These are phyloP conservation scores for Microcyclosporella mali DNA, from an alignment of 2,329 filamentous ascomycete species.

Conservation along the genomic window DNA sequence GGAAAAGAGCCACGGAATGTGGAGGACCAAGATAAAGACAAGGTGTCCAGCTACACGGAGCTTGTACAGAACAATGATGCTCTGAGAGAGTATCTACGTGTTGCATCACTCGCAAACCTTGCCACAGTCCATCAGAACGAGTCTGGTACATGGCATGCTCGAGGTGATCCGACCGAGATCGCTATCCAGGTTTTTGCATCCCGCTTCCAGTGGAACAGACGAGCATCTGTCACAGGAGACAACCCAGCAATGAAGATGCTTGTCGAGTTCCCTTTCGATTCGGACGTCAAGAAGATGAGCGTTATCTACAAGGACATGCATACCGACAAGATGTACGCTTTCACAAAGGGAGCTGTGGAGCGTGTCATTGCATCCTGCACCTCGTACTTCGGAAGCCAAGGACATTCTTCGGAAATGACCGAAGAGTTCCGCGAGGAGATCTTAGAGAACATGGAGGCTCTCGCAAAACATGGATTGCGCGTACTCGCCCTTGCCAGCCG, in stretches of 20 bases:
- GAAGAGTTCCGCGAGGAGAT: slow-evolving; percentile 51
- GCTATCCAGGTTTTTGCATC: slow-evolving; percentile 69
- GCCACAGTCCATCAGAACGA: slow-evolving; percentile 55
- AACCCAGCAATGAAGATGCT: slow-evolving; percentile 49
- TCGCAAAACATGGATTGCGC: slow-evolving; percentile 58
- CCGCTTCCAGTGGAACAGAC: slow-evolving; percentile 47
- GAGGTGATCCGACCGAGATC: slow-evolving; percentile 65
- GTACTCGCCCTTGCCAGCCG: slow-evolving; percentile 60
- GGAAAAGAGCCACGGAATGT: slow-evolving; percentile 20
- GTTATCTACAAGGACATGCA: slow-evolving; percentile 63
- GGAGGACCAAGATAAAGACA: slow-evolving; percentile 13
- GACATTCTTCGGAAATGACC: slow-evolving; percentile 45
- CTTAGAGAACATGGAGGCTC: slow-evolving; percentile 61
- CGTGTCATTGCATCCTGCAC: slow-evolving; percentile 60
- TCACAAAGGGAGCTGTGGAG: slow-evolving; percentile 65
- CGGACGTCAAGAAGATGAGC: slow-evolving; percentile 70
- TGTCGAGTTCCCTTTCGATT: slow-evolving; percentile 68
- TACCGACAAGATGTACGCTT: slow-evolving; percentile 39
- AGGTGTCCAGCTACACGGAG: slow-evolving; percentile 16
- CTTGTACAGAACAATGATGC: slow-evolving; percentile 42
- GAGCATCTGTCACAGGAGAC: slow-evolving; percentile 23
- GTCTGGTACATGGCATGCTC: slow-evolving; percentile 56
- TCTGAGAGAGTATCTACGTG: slow-evolving; percentile 50
- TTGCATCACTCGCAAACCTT: slow-evolving; percentile 60
- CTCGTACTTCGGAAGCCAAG: slow-evolving; percentile 28